Percentiles rank a stretch among this genome's conserved stretches.
Evolutionary conservation across 106 monocot genomes (phyloP).

Genomic region (Dendrobium officinale): DNA sequence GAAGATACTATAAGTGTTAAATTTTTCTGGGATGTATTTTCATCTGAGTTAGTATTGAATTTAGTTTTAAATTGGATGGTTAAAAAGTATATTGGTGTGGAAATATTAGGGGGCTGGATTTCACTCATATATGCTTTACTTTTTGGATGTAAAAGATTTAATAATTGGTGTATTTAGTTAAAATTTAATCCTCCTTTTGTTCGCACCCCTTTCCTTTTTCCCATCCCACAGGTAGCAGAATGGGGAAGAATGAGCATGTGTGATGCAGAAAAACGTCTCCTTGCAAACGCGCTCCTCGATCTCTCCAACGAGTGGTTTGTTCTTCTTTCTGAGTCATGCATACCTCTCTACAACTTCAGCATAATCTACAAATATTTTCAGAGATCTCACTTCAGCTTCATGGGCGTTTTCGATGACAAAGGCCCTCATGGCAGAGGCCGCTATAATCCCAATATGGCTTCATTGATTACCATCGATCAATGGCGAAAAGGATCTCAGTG

Average conservation of each 20-base stretch:
- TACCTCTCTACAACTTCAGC: constrained; percentile 64
- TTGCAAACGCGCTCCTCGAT: constrained; percentile 72
- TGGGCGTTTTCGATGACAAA: constrained; percentile 41
- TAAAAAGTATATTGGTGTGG: too few relatives aligned
- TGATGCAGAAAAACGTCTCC: constrained; percentile 65
- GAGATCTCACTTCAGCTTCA: constrained; percentile 35
- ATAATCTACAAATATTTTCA: constrained; percentile 35
- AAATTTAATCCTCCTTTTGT: neutral
- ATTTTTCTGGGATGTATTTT: too few relatives aligned
- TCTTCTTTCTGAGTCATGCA: constrained; percentile 63
- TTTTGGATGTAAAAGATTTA: too few relatives aligned
- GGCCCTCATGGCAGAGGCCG: constrained; percentile 44
- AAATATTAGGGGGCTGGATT: too few relatives aligned
- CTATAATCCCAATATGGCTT: constrained; percentile 38
- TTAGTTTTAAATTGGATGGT: too few relatives aligned
- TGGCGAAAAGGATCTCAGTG: constrained; percentile 82
- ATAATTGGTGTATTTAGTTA: too few relatives aligned
- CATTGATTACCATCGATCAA: constrained; percentile 30
- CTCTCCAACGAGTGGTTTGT: constrained; percentile 57
- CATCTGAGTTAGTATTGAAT: too few relatives aligned
- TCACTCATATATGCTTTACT: too few relatives aligned
- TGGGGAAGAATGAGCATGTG: constrained; percentile 69
- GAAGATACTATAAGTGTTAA: too few relatives aligned
- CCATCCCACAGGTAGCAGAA: constrained; percentile 27
- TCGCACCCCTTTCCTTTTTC: neutral